Evolutionary conservation across 1,284 basidiomycete genomes (phyloP).

Genomic region (Agaricales sp.): DNA sequence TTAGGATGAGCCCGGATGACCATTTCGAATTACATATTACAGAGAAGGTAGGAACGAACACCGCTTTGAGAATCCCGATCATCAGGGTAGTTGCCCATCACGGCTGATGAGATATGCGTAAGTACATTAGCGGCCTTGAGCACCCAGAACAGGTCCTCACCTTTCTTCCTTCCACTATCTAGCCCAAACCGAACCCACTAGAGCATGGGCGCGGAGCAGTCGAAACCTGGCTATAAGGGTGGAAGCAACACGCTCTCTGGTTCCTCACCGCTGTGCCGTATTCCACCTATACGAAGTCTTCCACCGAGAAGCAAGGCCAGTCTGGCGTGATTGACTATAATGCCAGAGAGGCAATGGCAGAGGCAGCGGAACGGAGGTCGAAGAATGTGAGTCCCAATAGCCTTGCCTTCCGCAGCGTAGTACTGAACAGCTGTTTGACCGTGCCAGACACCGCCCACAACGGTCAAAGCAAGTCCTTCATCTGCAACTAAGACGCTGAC

Average conservation of each 20-base stretch:
- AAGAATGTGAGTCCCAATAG: background rate
- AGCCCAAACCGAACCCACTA: background rate
- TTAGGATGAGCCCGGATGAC: too few relatives aligned
- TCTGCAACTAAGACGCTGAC: background rate
- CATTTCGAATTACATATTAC: too few relatives aligned
- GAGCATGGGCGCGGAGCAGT: constrained; percentile 1
- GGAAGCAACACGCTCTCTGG: background rate
- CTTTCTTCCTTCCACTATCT: background rate
- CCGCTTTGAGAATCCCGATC: too few relatives aligned
- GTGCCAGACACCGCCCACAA: background rate
- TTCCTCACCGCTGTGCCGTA: background rate
- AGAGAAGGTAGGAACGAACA: too few relatives aligned
- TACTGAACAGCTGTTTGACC: background rate
- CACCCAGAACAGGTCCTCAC: too few relatives aligned
- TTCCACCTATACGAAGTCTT: background rate
- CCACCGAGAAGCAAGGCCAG: background rate
- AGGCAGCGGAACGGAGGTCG: background rate
- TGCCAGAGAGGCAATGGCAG: background rate
- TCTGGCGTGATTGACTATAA: background rate
- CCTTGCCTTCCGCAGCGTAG: background rate
- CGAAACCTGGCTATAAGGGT: background rate
- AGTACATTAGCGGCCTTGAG: too few relatives aligned
- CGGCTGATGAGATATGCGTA: too few relatives aligned
- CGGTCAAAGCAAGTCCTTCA: background rate
- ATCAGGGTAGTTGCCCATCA: too few relatives aligned